phyloP scores from a whole-genome alignment of 257 asterid species.

The Paulownia fortunei region DNA sequence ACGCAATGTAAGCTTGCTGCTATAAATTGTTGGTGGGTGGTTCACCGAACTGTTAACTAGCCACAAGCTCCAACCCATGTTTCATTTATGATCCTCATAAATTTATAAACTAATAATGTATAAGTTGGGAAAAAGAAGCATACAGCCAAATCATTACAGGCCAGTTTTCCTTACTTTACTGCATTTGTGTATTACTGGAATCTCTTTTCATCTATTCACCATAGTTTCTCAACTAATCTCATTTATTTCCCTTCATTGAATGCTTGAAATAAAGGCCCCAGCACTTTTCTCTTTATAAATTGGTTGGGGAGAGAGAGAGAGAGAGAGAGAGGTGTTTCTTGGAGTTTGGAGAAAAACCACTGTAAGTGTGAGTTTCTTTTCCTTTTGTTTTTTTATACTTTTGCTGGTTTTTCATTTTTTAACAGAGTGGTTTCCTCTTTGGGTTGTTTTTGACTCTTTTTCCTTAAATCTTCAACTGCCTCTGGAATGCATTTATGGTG shows the following conservation, averaged over 20 bases:
- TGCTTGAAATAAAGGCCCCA: constrained; percentile 64
- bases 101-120: constrained; percentile 25
- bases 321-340: constrained; percentile 19
- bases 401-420: constrained; percentile 29
- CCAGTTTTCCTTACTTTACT: neutral
- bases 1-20: constrained; percentile 48
- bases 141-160: constrained; percentile 29
- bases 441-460: constrained; percentile 28
- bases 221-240: constrained; percentile 78
- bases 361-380: constrained; percentile 24
- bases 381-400: constrained; percentile 12
- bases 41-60: constrained; percentile 81
- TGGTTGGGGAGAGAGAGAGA: constrained; percentile 57
- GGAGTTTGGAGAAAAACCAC: constrained; percentile 39
- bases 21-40: constrained; percentile 76
- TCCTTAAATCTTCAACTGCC: constrained; percentile 53
- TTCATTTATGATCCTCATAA: constrained; percentile 57
- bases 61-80: constrained; percentile 54
- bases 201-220: constrained; percentile 27
- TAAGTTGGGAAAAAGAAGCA: constrained; percentile 6
- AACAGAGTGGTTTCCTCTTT: constrained; percentile 34
- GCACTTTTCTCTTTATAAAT: constrained; percentile 63
- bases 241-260: constrained; percentile 79
- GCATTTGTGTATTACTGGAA: constrained; percentile 28
- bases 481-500: constrained; percentile 69